phyloP scores from a whole-genome alignment of 257 asterid genomes.

The Solanum ossicruentum region DNA sequence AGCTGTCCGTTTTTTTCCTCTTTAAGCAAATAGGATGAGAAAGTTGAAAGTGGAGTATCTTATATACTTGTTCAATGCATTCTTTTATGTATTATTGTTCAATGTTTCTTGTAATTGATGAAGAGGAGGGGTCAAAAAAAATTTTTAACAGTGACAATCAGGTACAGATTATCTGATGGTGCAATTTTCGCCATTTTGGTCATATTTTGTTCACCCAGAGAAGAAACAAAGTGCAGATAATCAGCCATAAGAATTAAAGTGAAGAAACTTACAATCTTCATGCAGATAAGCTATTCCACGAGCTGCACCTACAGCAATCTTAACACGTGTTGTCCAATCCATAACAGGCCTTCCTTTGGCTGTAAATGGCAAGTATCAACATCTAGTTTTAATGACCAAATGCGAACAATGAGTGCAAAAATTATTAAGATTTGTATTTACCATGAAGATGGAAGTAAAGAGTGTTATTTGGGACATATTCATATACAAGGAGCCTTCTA shows the following conservation, averaged over 20 bases:
- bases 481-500: conserved; percentile 76
- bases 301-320: conserved; percentile 90
- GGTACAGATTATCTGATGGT: background rate
- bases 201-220: background rate
- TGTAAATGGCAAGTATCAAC: conserved; percentile 13
- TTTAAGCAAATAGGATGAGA: background rate
- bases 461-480: conserved; percentile 71
- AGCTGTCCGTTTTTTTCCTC: background rate
- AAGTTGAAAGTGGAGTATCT: background rate
- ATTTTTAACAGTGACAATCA: background rate
- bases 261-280: conserved; percentile 68
- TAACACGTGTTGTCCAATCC: conserved; percentile 80
- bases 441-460: conserved; percentile 98
- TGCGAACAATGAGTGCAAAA: background rate
- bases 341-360: conserved; percentile 56
- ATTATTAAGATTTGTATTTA: conserved; percentile 11
- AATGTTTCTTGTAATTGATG: background rate
- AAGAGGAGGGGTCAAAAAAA: background rate
- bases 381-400: background rate
- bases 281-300: conserved; percentile 98
- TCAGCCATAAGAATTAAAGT: background rate
- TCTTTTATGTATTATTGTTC: background rate
- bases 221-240: background rate
- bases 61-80: background rate
- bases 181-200: background rate